Conservation (phyloP, 257 asterid genomes). For the Anisodus acutangulus region DNA sequence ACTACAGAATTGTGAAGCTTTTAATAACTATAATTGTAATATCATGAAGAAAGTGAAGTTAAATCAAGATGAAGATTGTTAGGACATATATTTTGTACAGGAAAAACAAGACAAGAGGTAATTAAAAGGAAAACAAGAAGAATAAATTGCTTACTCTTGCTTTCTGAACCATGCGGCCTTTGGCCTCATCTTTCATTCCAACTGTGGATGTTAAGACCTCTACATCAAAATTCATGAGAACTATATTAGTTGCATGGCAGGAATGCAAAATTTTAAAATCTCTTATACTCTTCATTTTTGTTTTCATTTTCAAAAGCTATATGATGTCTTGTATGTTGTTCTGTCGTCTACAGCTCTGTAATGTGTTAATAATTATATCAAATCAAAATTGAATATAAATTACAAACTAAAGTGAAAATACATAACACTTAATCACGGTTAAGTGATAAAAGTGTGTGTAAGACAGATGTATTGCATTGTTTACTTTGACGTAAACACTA, state of each 20-base stretch:
- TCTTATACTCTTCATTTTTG: background rate
- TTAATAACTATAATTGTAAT: no score
- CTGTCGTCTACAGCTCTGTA: background rate
- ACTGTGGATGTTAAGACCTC: constrained; percentile 83
- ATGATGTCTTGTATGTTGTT: background rate
- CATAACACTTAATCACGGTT: no score
- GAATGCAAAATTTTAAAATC: background rate
- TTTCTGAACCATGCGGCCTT: constrained; percentile 81
- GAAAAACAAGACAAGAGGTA: background rate
- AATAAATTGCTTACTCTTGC: constrained; percentile 65
- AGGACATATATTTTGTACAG: background rate
- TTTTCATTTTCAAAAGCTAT: constrained; percentile 11
- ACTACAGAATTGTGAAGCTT: no score
- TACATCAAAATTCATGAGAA: constrained; percentile 33
- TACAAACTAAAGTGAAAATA: no score
- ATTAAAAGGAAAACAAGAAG: background rate
- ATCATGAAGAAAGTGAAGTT: no score
- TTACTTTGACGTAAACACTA: no score
- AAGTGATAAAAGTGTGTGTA: background rate
- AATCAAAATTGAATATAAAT: background rate
- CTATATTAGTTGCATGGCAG: background rate
- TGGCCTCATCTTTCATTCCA: constrained; percentile 80
- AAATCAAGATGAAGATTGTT: no score
- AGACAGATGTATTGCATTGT: background rate
- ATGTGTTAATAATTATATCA: no score